Evolutionary conservation across 2,329 filamentous ascomycete genomes (phyloP).

Genomic region (Nothophoma quercina): DNA sequence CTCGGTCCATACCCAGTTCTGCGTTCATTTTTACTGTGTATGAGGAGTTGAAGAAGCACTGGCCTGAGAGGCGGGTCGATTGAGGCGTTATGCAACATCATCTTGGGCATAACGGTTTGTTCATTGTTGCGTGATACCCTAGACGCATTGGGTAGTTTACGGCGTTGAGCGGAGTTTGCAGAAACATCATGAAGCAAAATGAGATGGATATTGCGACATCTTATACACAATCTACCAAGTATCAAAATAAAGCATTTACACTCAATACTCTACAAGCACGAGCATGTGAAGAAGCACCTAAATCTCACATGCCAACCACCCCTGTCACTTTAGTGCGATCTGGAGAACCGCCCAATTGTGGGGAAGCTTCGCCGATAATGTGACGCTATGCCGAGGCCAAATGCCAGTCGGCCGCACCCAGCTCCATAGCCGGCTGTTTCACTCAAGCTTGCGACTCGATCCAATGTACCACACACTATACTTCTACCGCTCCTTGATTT

Average conservation of each 20-base stretch:
- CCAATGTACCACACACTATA: constrained; percentile 12
- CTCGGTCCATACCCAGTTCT: constrained; percentile 89
- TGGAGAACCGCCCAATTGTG: constrained; percentile 32
- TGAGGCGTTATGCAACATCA: not conserved
- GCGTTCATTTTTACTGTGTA: constrained; percentile 98
- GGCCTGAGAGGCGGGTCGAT: constrained; percentile 31
- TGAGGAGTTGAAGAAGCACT: constrained; percentile 74
- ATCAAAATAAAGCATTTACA: not conserved
- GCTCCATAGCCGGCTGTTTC: constrained; percentile 23
- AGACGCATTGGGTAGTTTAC: constrained; percentile 6
- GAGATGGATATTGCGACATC: not conserved
- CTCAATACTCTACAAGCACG: not conserved
- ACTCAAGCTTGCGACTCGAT: constrained; percentile 10
- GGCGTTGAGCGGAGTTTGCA: constrained; percentile 19
- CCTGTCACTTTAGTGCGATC: constrained; percentile 27
- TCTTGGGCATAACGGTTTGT: constrained; percentile 8
- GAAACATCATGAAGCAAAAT: constrained; percentile 15
- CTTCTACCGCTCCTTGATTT: not conserved
- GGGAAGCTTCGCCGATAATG: constrained; percentile 39
- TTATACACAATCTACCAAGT: no score
- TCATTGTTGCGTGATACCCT: constrained; percentile 15
- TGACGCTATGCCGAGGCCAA: constrained; percentile 48
- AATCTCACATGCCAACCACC: constrained; percentile 39
- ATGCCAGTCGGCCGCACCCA: constrained; percentile 28
- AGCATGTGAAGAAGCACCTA: constrained; percentile 26